These are phyloP conservation scores for Tremella fuciformis DNA, from an alignment of 768 basidiomycete species.

Conservation along the genomic window DNA sequence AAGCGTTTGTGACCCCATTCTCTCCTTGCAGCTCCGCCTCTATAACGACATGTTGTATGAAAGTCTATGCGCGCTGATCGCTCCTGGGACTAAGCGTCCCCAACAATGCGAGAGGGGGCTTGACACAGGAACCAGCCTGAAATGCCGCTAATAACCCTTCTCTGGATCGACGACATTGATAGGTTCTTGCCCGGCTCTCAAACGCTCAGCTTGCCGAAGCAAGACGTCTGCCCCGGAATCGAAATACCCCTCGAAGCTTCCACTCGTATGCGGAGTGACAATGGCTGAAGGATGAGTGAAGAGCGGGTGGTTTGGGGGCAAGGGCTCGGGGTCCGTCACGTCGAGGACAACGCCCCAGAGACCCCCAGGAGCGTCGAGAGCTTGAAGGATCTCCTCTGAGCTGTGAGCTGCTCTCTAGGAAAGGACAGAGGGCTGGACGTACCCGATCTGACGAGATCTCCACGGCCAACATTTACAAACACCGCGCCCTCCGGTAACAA, in stretches of 20 bases:
- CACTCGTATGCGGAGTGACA: slow-evolving; percentile 51
- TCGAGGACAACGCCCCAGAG: slow-evolving; percentile 42
- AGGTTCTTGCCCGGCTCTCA: slow-evolving; percentile 22
- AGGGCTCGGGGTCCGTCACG: slow-evolving; percentile 51
- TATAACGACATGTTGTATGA: too few relatives aligned
- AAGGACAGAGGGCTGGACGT: background rate
- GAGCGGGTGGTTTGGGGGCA: slow-evolving; percentile 27
- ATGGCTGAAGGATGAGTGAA: slow-evolving; percentile 29
- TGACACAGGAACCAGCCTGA: too few relatives aligned
- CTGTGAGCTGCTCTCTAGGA: background rate
- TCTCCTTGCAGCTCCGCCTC: too few relatives aligned
- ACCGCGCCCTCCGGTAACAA: slow-evolving; percentile 47
- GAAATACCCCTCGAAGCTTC: slow-evolving; percentile 44
- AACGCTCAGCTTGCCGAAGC: slow-evolving; percentile 35
- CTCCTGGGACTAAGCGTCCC: too few relatives aligned
- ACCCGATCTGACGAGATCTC: slow-evolving; percentile 49
- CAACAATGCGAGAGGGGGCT: too few relatives aligned
- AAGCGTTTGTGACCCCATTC: too few relatives aligned
- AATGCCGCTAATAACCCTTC: slow-evolving; percentile 47
- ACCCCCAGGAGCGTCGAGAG: slow-evolving; percentile 26
- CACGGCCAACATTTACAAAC: slow-evolving; percentile 53
- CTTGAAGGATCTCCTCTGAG: slow-evolving; percentile 27
- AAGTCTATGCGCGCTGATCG: too few relatives aligned
- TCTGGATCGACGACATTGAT: slow-evolving; percentile 39
- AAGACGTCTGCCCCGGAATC: slow-evolving; percentile 44